phyloP scores from a whole-genome alignment of 2,329 filamentous ascomycete genomes.

The Nemania sp. region DNA sequence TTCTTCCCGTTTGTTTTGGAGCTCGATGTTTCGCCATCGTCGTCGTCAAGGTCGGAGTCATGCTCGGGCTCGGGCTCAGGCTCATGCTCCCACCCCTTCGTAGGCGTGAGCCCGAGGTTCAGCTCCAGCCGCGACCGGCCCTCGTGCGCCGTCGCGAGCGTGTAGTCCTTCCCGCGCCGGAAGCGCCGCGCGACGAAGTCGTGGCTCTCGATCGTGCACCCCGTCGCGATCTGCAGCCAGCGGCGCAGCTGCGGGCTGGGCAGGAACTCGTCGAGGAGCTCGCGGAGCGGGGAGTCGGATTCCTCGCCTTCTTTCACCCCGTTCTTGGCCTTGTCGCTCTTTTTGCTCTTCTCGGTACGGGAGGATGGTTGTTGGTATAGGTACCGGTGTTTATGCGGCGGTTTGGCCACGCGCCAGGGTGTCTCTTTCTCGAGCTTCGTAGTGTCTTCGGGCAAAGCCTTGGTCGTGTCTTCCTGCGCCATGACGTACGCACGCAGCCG shows the following conservation, averaged over 20 bases:
- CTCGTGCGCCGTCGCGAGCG: conserved; percentile 86
- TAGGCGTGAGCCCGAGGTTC: conserved; percentile 88
- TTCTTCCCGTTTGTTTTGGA: conserved; percentile 50
- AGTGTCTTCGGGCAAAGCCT: conserved; percentile 60
- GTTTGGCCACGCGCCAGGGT: conserved; percentile 81
- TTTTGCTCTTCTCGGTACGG: conserved; percentile 50
- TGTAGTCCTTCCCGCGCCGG: conserved; percentile 88
- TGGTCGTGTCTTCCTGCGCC: conserved; percentile 65
- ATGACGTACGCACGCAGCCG: conserved; percentile 79
- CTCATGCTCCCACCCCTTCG: conserved; percentile 77
- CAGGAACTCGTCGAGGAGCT: conserved; percentile 84
- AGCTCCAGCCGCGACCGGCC: conserved; percentile 85
- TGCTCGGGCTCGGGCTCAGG: not conserved
- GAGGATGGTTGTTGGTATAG: conserved; percentile 76
- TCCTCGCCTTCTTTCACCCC: conserved; percentile 49
- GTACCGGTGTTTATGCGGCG: conserved; percentile 95
- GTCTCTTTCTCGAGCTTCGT: conserved; percentile 68
- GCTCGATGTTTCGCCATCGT: conserved; percentile 55
- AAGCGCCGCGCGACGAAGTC: conserved; percentile 89
- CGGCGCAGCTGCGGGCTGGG: conserved; percentile 88
- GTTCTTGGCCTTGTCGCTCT: conserved; percentile 29
- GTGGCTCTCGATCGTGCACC: conserved; percentile 76
- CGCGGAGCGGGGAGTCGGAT: conserved; percentile 72
- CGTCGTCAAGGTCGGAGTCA: conserved; percentile 61
- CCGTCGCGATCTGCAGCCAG: conserved; percentile 88